Evolutionary conservation across 2,329 filamentous ascomycete species (phyloP), one percentile per base, ranked within the genome.

Genomic region (Boeremia exigua): DNA sequence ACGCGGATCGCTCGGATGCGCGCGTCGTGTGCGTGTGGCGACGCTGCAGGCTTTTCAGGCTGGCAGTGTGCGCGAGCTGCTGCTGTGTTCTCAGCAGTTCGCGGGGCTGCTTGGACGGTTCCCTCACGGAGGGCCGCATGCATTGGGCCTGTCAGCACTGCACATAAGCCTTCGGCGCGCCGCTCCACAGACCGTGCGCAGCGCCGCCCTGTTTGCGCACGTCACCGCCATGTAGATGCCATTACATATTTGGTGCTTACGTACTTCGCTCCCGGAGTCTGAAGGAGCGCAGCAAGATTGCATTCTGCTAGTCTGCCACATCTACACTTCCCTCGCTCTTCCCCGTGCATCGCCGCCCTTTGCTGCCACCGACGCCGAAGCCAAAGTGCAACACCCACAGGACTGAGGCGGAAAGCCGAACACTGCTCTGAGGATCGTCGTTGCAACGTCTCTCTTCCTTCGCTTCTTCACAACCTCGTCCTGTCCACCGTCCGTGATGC

Each of bases 1-100:
- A 36, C 19, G 37, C 54, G 60, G 63, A 53, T 55, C 32, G 15
- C 50, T 29, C 39, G 52, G 48, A 34, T 52, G 45, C 47, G 38
- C 23, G n/a, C 37, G 14, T 25, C 25, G 37, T 25, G 45, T 48
- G 19, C 19, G 45, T 2, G 51, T 48, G 37, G 51, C 38, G 27
- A 29, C 5, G n/a, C 23, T 23, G 6, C 39, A 14, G 11, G 27
- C 19, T 14, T 12, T n/a, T 7, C 3, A 3, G 11, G 28, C 8
- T 19, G 10, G 15, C 19, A 23, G 19, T 23, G 19, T 5, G 19
- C 19, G 19, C 19, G 19, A 23, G 19, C 19, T 23, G 19, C 19
- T 23, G 19, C 19, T 33, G 12, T 46, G 29, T 29, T 36, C 15
- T 28, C 36, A 34, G 37, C 44, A 38, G 51, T 48, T 48, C 51